A percentile compares a stretch with the other conserved stretches of the same genome.
Evolutionary conservation across 2,329 filamentous ascomycete genomes (phyloP).

Genomic region (Ilyonectria robusta): DNA sequence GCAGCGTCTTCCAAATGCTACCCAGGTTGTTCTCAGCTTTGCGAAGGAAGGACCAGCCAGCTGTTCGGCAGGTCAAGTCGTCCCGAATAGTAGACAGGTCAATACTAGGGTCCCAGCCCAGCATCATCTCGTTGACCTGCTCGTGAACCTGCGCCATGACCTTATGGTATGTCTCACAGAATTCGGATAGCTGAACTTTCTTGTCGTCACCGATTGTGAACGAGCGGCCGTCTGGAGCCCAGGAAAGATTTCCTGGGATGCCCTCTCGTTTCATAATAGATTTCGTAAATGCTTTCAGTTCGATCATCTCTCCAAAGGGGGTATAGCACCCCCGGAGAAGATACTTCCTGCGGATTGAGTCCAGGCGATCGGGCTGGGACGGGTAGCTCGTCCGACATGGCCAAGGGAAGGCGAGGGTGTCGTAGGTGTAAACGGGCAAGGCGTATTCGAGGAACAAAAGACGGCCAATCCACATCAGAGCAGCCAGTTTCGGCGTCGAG

Average conservation of each 20-base stretch:
- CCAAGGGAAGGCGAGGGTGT: constrained; percentile 12
- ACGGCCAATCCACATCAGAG: background rate
- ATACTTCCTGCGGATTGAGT: constrained; percentile 14
- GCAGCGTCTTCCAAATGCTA: constrained; percentile 2
- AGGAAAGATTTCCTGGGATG: constrained; percentile 19
- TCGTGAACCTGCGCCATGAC: constrained; percentile 4
- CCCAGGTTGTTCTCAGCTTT: constrained; percentile 12
- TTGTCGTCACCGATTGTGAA: constrained; percentile 4
- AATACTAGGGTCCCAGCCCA: constrained; percentile 11
- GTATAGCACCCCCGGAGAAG: constrained; percentile 16
- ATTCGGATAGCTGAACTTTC: constrained; percentile 13
- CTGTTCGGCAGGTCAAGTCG: constrained; percentile 10
- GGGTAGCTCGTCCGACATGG: constrained; percentile 8
- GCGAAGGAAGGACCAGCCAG: constrained; percentile 9
- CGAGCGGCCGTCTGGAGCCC: constrained; percentile 10
- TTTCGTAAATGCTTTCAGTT: constrained; percentile 21
- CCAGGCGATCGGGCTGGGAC: constrained; percentile 11
- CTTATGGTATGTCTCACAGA: constrained; percentile 5
- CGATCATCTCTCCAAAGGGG: constrained; percentile 15
- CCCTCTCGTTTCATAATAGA: constrained; percentile 14
- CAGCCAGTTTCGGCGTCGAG: background rate
- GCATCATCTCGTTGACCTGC: constrained; percentile 3
- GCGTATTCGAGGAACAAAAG: constrained; percentile 1
- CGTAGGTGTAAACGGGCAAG: constrained; percentile 5
- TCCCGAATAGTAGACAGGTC: constrained; percentile 11